Evolutionary conservation across 768 basidiomycete genomes (phyloP).

Genomic region (Tricholoma hemisulphureum): DNA sequence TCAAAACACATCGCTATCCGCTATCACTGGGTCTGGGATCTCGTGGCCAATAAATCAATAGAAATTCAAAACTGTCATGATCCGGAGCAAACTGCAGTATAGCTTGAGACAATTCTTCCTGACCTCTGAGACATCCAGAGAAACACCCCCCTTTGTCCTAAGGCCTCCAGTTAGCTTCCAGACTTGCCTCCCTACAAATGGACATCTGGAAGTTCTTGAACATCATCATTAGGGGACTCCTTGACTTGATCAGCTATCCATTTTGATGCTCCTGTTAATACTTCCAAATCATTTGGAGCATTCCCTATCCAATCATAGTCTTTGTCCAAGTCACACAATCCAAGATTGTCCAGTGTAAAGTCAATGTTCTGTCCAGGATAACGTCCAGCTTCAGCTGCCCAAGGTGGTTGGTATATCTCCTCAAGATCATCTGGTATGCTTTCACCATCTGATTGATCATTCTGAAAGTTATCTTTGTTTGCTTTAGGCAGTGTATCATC

Average conservation of each 20-base stretch:
- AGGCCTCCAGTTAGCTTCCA: no score
- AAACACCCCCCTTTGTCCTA: no score
- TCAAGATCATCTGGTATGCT: slow-evolving; percentile 10
- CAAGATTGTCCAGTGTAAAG: slow-evolving; percentile 10
- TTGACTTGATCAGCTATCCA: slow-evolving; percentile 20
- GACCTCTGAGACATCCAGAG: no score
- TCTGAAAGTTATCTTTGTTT: slow-evolving; percentile 2
- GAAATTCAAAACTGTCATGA: no score
- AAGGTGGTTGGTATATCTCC: slow-evolving; percentile 16
- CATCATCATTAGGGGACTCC: slow-evolving; percentile 21
- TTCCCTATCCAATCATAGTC: slow-evolving; percentile 22
- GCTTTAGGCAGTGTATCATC: not conserved
- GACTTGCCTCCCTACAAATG: no score
- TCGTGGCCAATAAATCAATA: no score
- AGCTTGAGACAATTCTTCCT: no score
- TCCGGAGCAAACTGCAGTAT: no score
- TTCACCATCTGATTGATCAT: slow-evolving; percentile 12
- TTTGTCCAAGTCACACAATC: slow-evolving; percentile 18
- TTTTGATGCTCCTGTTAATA: slow-evolving; percentile 7
- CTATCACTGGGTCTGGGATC: no score
- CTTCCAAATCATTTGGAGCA: slow-evolving; percentile 4
- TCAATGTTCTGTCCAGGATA: slow-evolving; percentile 16
- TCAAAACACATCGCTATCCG: no score
- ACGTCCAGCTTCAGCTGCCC: slow-evolving; percentile 21
- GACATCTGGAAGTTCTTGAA: slow-evolving; percentile 18